Conservation (phyloP, 768 basidiomycete species). For the Russula emetica region DNA sequence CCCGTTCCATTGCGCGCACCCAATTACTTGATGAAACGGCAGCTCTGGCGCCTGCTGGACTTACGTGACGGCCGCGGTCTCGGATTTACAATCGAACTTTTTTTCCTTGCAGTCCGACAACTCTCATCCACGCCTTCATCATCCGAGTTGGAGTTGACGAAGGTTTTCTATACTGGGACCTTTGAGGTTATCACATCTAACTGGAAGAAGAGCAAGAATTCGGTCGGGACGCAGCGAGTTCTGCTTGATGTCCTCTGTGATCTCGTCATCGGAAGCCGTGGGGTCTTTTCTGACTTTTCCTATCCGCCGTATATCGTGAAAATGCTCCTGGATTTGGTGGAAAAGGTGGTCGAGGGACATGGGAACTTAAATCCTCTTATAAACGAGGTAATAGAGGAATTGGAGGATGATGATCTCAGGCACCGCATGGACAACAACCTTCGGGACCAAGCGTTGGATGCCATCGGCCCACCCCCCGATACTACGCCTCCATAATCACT, state of each 20-base stretch:
- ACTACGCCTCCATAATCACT: no score
- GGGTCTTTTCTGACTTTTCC: not conserved
- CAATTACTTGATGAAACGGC: slow-evolving; percentile 1
- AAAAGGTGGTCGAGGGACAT: not conserved
- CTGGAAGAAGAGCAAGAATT: not conserved
- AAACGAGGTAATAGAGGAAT: not conserved
- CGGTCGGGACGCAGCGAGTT: not conserved
- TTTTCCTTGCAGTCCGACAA: slow-evolving; percentile 13
- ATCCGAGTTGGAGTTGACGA: not conserved
- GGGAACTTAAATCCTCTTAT: not conserved
- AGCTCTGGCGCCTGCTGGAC: slow-evolving; percentile 15
- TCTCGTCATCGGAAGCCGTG: slow-evolving; percentile 5
- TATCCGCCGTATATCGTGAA: slow-evolving; percentile 1
- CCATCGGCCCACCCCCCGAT: no score
- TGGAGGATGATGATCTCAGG: not conserved
- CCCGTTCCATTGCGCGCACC: not conserved
- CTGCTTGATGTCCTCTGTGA: slow-evolving; percentile 11
- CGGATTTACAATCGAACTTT: slow-evolving; percentile 5
- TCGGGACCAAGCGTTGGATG: not conserved
- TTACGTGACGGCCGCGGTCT: slow-evolving; percentile 3
- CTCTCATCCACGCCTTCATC: not conserved
- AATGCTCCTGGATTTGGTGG: not conserved
- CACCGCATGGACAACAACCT: not conserved
- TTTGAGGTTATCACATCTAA: slow-evolving; percentile 1
- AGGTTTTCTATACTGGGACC: not conserved